Percentiles rank a stretch among this genome's conserved stretches.
phyloP scores from a whole-genome alignment of 768 basidiomycete genomes.

The Suillus plorans region DNA sequence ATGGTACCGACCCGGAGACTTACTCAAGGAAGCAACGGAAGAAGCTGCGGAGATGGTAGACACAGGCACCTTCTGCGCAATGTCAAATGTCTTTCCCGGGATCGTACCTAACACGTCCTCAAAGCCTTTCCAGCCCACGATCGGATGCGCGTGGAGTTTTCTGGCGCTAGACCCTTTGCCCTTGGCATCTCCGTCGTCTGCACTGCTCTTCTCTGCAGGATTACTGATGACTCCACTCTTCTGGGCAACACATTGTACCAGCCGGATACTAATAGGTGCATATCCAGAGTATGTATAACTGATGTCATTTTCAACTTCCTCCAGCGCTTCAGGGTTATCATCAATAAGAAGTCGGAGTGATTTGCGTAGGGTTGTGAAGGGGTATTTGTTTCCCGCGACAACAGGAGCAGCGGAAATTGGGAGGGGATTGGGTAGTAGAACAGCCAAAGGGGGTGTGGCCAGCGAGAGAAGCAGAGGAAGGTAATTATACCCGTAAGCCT shows the following conservation, averaged over 20 bases:
- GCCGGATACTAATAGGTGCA: conserved; percentile 87
- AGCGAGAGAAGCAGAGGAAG: conserved; percentile 68
- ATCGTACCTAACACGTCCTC: conserved; percentile 84
- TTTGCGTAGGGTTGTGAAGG: conserved; percentile 75
- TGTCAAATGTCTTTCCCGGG: conserved; percentile 86
- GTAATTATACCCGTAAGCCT: conserved; percentile 77
- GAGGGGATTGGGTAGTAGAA: conserved; percentile 67
- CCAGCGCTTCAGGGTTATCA: conserved; percentile 71
- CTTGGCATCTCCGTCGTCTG: conserved; percentile 38
- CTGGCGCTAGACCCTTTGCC: conserved; percentile 37
- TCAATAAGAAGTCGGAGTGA: conserved; percentile 91
- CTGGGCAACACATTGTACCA: conserved; percentile 92
- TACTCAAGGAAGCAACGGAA: conserved; percentile 33
- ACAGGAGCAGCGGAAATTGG: conserved; percentile 47
- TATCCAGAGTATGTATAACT: conserved; percentile 97
- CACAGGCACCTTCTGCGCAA: conserved; percentile 47
- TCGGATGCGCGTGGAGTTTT: conserved; percentile 83
- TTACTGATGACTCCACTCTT: conserved; percentile 88
- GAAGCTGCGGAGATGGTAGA: conserved; percentile 26
- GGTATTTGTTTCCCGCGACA: conserved; percentile 54
- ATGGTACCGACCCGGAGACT: conserved; percentile 20
- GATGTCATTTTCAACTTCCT: conserved; percentile 90
- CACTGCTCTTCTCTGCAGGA: conserved; percentile 56
- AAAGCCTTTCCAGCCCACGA: conserved; percentile 96
- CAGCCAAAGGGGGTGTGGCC: conserved; percentile 62